Conservation (phyloP, 2,329 filamentous ascomycete genomes). For the Ceratocystis colombiana region DNA sequence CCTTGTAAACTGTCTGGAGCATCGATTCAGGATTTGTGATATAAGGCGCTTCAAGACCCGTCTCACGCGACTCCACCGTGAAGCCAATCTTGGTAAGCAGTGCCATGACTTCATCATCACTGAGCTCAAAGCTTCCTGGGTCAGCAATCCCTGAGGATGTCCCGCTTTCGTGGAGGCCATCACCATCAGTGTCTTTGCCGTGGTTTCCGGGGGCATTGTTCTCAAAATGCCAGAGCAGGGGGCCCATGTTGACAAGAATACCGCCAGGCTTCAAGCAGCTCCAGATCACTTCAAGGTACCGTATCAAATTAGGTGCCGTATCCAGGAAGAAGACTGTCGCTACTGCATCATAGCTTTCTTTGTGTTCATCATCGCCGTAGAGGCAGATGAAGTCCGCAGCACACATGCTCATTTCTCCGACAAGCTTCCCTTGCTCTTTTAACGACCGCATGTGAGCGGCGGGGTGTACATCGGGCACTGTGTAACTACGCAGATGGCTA, state of each 20-base stretch:
- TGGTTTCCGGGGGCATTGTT: slow-evolving; percentile 54
- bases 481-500: slow-evolving; percentile 64
- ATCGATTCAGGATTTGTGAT: slow-evolving; percentile 79
- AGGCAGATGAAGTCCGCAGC: slow-evolving; percentile 87
- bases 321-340: slow-evolving; percentile 93
- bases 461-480: slow-evolving; percentile 73
- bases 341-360: slow-evolving; percentile 64
- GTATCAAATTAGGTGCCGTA: slow-evolving; percentile 84
- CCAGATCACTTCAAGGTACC: slow-evolving; percentile 74
- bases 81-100: slow-evolving; percentile 71
- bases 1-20: slow-evolving; percentile 71
- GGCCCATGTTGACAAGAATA: slow-evolving; percentile 80
- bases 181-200: slow-evolving; percentile 42
- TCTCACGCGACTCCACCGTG: slow-evolving; percentile 52
- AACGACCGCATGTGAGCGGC: slow-evolving; percentile 40
- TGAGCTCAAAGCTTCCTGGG: slow-evolving; percentile 80
- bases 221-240: slow-evolving; percentile 92
- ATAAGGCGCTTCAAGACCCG: slow-evolving; percentile 62
- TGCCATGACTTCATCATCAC: slow-evolving; percentile 74
- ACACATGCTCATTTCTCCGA: slow-evolving; percentile 78
- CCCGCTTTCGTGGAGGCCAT: slow-evolving; percentile 41
- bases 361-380: slow-evolving; percentile 57
- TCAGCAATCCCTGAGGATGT: slow-evolving; percentile 65
- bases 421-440: slow-evolving; percentile 24
- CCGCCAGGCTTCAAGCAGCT: slow-evolving; percentile 70